Conservation (phyloP, 768 basidiomycete genomes). For the Hypholoma fasciculare region DNA sequence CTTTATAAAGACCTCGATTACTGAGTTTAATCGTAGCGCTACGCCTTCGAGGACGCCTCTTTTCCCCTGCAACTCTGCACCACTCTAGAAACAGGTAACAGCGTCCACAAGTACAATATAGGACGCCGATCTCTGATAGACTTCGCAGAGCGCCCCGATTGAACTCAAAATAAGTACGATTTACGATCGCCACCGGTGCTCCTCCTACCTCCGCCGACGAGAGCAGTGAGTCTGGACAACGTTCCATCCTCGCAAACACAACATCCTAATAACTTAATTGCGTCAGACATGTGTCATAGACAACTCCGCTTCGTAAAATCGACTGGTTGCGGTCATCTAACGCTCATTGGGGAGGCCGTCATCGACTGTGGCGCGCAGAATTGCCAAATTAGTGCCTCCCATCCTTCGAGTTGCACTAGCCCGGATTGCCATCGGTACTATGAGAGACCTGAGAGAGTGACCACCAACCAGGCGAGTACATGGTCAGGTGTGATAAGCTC, state of each 20-base stretch:
- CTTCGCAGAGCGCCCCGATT: conserved; percentile 30
- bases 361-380: conserved; percentile 51
- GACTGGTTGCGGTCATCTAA: conserved; percentile 55
- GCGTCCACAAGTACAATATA: conserved; percentile 12
- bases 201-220: conserved; percentile 60
- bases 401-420: conserved; percentile 47
- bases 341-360: conserved; percentile 38
- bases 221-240: conserved; percentile 28
- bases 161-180: conserved; percentile 36
- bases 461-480: conserved; percentile 41
- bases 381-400: conserved; percentile 50
- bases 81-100: conserved; percentile 13
- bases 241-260: conserved; percentile 12
- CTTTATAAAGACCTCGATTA: conserved; percentile 26
- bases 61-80: neutral
- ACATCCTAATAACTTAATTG: conserved; percentile 22
- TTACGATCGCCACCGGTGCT: conserved; percentile 32
- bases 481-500: neutral
- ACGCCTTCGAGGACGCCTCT: conserved; percentile 8
- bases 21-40: conserved; percentile 6
- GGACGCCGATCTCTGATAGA: conserved; percentile 28
- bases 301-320: conserved; percentile 52
- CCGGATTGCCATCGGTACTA: conserved; percentile 61
- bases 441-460: conserved; percentile 54
- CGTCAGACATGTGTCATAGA: conserved; percentile 62